These are phyloP conservation scores for Chytriomyces sp. DNA, from an alignment of 192 early-diverging fungal species.

Conservation along the genomic window DNA sequence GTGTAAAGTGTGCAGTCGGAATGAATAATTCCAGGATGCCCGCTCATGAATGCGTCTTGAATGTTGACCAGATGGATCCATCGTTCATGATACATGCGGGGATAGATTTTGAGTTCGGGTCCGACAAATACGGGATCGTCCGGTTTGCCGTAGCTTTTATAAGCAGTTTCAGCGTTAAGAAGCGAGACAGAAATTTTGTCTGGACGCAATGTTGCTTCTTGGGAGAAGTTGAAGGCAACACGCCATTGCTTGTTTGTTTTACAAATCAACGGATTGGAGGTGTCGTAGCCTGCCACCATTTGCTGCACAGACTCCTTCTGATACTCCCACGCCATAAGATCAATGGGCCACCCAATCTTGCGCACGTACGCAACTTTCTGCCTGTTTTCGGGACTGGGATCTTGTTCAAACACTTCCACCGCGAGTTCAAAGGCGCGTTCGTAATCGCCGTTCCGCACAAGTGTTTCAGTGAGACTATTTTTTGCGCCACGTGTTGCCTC, in stretches of 20 bases:
- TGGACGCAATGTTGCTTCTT: slow-evolving; percentile 18
- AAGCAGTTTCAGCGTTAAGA: slow-evolving; percentile 6
- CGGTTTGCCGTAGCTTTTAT: slow-evolving; percentile 6
- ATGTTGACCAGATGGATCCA: slow-evolving; percentile 16
- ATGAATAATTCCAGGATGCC: slow-evolving; percentile 29
- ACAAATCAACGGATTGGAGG: background rate
- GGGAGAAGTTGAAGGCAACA: slow-evolving; percentile 17
- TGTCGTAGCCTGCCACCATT: background rate
- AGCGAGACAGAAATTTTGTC: slow-evolving; percentile 1
- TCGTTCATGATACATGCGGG: slow-evolving; percentile 18
- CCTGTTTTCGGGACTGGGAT: background rate
- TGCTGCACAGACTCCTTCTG: background rate
- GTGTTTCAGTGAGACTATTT: background rate
- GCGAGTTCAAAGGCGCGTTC: background rate
- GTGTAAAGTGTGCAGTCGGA: slow-evolving; percentile 28
- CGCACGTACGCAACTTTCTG: background rate
- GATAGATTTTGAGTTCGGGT: slow-evolving; percentile 6
- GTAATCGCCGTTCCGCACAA: slow-evolving; percentile 2
- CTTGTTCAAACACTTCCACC: background rate
- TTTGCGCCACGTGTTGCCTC: background rate
- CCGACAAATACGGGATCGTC: slow-evolving; percentile 29
- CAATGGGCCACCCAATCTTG: slow-evolving; percentile 14
- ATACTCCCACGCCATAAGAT: slow-evolving; percentile 11
- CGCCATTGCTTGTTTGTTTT: slow-evolving; percentile 10
- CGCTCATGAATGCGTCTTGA: slow-evolving; percentile 12